Percentiles rank a stretch among this genome's conserved stretches.
These are phyloP conservation scores for Cardamine chenopodiifolia DNA, from an alignment of 345 rosid species.

Conservation along the genomic window DNA sequence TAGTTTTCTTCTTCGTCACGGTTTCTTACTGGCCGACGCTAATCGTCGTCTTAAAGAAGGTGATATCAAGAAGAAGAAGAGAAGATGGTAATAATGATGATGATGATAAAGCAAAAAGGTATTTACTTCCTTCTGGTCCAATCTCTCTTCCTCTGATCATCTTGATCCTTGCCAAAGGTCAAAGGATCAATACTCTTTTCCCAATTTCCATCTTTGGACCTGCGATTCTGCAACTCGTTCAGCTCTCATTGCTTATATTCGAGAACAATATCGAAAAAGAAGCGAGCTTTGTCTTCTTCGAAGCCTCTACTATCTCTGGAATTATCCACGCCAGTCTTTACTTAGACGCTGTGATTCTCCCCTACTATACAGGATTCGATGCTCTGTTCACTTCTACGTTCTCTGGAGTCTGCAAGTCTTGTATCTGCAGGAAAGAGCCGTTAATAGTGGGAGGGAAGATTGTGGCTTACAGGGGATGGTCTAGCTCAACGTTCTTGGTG, in stretches of 20 bases:
- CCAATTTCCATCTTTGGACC: conserved; percentile 70
- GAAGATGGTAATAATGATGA: neutral
- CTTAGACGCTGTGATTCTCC: conserved; percentile 70
- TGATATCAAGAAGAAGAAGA: conserved; percentile 39
- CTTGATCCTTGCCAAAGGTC: conserved; percentile 68
- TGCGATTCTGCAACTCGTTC: conserved; percentile 61
- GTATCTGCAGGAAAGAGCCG: conserved; percentile 66
- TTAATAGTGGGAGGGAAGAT: conserved; percentile 72
- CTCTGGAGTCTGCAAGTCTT: conserved; percentile 73
- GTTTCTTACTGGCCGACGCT: conserved; percentile 54
- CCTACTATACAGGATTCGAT: conserved; percentile 85
- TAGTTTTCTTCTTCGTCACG: conserved; percentile 48
- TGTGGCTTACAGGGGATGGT: conserved; percentile 65
- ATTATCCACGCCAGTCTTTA: conserved; percentile 74
- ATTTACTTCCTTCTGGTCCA: conserved; percentile 72
- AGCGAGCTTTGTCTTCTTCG: conserved; percentile 58
- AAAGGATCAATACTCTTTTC: conserved; percentile 58
- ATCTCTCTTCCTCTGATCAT: conserved; percentile 64
- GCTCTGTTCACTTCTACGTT: conserved; percentile 63
- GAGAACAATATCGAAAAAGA: conserved; percentile 54
- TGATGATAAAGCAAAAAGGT: conserved; percentile 50
- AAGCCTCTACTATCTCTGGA: conserved; percentile 82
- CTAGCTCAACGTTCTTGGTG: conserved; percentile 59
- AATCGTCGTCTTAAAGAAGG: conserved; percentile 45
- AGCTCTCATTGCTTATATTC: conserved; percentile 63